Conservation (phyloP, 345 rosid species). For the Kandelia obovata region DNA sequence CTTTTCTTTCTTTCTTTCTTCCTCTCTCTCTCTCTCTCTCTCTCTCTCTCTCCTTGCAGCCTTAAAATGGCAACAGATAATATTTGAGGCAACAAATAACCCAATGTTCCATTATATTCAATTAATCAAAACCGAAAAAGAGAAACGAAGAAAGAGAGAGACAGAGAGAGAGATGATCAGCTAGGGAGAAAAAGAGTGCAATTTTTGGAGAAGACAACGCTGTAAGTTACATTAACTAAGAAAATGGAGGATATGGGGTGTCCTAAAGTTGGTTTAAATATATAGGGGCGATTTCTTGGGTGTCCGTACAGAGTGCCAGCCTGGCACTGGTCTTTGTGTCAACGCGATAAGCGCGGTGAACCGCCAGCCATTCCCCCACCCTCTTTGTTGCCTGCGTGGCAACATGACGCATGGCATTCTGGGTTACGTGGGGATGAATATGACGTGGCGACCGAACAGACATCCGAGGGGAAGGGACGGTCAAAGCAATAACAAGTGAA, state of each 20-base stretch:
- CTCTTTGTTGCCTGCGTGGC: conserved; percentile 5
- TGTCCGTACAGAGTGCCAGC: conserved; percentile 26
- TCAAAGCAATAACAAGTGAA: no score
- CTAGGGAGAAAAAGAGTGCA: neutral
- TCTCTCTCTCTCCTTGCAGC: neutral
- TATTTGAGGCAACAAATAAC: neutral
- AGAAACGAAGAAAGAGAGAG: neutral
- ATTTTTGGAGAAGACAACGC: conserved; percentile 2
- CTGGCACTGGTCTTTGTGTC: conserved; percentile 24
- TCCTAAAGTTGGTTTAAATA: conserved; percentile 21
- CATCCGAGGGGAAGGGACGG: no score
- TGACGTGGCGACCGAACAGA: neutral
- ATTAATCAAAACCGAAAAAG: neutral
- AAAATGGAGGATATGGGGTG: conserved; percentile 40
- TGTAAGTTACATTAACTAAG: conserved; percentile 16
- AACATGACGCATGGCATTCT: conserved; percentile 4
- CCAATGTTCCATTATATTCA: conserved; percentile 4
- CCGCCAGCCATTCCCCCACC: conserved; percentile 5
- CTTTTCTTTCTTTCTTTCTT: neutral
- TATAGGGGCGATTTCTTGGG: conserved; percentile 2
- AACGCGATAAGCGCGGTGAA: conserved; percentile 18
- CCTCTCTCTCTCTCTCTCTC: neutral
- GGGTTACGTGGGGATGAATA: no score
- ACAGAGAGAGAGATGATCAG: neutral
- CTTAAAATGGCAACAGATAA: conserved; percentile 11